Percentiles rank a stretch among this genome's conserved stretches.
Evolutionary conservation across 1,139 yeast genomes (phyloP).

Genomic region (Geotrichum macrosporum): DNA sequence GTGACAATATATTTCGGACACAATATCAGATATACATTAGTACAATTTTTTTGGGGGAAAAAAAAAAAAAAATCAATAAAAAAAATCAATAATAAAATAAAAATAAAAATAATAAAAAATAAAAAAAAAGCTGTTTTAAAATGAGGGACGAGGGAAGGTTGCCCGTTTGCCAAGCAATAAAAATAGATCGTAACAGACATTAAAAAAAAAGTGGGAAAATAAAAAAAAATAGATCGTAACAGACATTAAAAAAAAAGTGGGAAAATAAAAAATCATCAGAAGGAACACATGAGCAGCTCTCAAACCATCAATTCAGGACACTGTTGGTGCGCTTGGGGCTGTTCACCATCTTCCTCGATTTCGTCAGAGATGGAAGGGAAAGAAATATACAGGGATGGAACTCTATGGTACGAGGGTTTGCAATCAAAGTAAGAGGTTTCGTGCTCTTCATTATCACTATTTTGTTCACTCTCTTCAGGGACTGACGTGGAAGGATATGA

Average conservation of each 20-base stretch:
- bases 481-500: not conserved
- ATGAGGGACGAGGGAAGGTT: not conserved
- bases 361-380: slow-evolving; percentile 25
- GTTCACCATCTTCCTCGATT: slow-evolving; percentile 15
- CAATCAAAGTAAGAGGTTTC: not conserved
- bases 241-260: not conserved
- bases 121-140: too few species aligned
- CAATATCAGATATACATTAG: not conserved
- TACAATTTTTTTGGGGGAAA: too few species aligned
- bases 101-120: too few species aligned
- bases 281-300: too few species aligned
- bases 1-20: not conserved
- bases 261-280: too few species aligned
- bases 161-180: not conserved
- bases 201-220: too few species aligned
- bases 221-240: not conserved
- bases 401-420: slow-evolving; percentile 4
- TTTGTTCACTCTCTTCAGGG: not conserved
- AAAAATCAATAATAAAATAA: too few species aligned
- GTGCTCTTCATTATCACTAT: not conserved
- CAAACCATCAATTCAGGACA: not conserved
- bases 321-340: slow-evolving; percentile 1
- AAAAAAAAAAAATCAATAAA: too few species aligned
- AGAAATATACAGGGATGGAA: slow-evolving; percentile 21
- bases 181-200: not conserved